Conservation (phyloP, 805 yeast species). For the Sugiyamaella mastotermitis region DNA sequence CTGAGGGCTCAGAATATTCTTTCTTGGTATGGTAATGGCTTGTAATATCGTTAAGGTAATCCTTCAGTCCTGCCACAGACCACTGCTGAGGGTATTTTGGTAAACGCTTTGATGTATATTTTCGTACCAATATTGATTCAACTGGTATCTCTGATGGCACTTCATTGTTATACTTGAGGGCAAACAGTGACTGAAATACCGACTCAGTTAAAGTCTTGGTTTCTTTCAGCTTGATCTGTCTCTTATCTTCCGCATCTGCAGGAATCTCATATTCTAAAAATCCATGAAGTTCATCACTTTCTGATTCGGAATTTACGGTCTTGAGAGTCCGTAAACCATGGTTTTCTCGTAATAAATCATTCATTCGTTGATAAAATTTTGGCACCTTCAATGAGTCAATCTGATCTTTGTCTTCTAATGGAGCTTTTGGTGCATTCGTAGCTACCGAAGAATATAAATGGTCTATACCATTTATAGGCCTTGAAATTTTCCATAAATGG, state of each 20-base stretch:
- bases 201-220: neutral
- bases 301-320: neutral
- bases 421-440: too few species aligned
- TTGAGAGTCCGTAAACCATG: constrained; percentile 4
- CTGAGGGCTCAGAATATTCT: constrained; percentile 1
- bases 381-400: too few species aligned
- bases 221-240: neutral
- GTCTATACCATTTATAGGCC: too few species aligned
- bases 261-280: too few species aligned
- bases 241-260: too few species aligned
- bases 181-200: neutral
- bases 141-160: neutral
- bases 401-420: too few species aligned
- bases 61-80: constrained; percentile 2
- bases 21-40: constrained; percentile 1
- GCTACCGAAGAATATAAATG: too few species aligned
- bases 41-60: constrained; percentile 6
- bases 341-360: constrained; percentile 4
- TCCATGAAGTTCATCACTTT: neutral
- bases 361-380: constrained; percentile 4
- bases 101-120: neutral
- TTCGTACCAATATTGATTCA: constrained; percentile 2
- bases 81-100: constrained; percentile 8
- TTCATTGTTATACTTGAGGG: constrained; percentile 1
- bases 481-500: too few species aligned